Base-by-base conservation (phyloP, 257 asterid genomes). In the Echites panduratus region DNA sequence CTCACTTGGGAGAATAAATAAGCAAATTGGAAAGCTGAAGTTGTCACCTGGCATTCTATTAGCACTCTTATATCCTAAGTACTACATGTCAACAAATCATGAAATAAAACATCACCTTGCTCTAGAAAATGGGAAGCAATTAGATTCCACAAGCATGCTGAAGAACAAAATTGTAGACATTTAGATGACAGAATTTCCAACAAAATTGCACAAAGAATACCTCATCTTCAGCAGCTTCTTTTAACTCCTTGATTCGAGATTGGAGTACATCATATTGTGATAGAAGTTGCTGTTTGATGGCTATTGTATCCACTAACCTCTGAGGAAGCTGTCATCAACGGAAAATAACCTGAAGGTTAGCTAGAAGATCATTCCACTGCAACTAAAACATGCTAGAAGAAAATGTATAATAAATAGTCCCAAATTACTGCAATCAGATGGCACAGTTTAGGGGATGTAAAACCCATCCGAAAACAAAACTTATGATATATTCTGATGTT, bases 221-320 rank as follows among this genome's bases (percentile, higher is more conserved):
- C 98, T 94, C 98, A 75, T 91, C 87, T 83, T 89, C 98, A 56
- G 94, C 84, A 78, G 90, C 89, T 81, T 82, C 82, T 83, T 91
- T 91, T 76, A 91, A 79, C 85, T 85, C 95, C 84, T 84, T 94
- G 79, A 94, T 94, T 70, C 97, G 96, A 77, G 91, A 83, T 83
- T 94, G 96, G 52, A 94, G 97, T 68, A 88, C 70, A 77, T 91
- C 98, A 77, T 94, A 91, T 87, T 94, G 97, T 70, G 95, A 88
- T 72, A 94, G 76, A 38, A 94, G 88, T 76, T 89, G 91, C 84
- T 94, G 98, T 83, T 88, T 85, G 71, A 88, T 77, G 24, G 93
- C 85, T 64, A 89, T 78, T 83, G 84, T 62, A 76, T 88, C 97
- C 75, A 87, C 97, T 61, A 81, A 56, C 76, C 79, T 94, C 84